Percentiles rank a stretch among this genome's conserved stretches.
Conservation (phyloP, 345 rosid genomes). For the Psidium guajava region DNA sequence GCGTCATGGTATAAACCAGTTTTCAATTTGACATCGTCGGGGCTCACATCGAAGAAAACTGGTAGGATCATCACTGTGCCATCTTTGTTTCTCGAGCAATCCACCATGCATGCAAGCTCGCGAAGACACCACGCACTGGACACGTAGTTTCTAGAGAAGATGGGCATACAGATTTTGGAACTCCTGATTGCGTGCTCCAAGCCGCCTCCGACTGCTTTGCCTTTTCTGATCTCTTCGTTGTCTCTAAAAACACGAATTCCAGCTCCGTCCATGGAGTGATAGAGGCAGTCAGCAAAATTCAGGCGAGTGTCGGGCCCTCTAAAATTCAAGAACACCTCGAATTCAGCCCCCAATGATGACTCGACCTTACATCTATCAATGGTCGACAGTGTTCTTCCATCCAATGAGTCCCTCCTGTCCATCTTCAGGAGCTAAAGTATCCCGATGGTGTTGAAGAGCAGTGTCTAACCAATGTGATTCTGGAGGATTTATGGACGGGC, state of each 20-base stretch:
- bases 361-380: not conserved
- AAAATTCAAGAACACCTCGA: not conserved
- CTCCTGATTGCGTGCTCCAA: not conserved
- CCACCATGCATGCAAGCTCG: not conserved
- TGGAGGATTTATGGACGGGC: not conserved
- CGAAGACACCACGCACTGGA: not conserved
- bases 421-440: not conserved
- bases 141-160: not conserved
- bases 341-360: not conserved
- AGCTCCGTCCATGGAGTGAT: not conserved
- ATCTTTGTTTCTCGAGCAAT: not conserved
- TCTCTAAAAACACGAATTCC: not conserved
- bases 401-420: not conserved
- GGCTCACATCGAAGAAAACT: not conserved
- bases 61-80: not conserved
- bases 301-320: not conserved
- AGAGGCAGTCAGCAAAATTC: not conserved
- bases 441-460: not conserved
- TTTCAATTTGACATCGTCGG: not conserved
- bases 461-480: not conserved
- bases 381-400: not conserved
- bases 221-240: not conserved
- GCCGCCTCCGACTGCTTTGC: not conserved
- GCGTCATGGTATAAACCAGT: not conserved
- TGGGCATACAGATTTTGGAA: not conserved